Evolutionary conservation across 148 eudicot species (phyloP).

Genomic region (Oxyria digyna): DNA sequence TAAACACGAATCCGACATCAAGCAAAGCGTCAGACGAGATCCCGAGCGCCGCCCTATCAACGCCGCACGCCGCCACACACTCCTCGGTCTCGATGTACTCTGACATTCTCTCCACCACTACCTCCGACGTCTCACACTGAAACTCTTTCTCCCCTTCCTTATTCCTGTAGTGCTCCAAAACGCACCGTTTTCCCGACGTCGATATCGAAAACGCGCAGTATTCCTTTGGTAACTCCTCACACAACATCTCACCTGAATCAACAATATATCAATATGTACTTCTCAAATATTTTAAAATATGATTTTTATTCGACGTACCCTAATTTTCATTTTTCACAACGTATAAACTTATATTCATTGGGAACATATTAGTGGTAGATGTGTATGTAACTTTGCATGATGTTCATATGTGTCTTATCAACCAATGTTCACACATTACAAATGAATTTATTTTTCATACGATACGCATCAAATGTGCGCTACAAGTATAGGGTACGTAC

Average conservation of each 20-base stretch:
- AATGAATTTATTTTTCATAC: too few species aligned
- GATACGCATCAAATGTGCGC: too few species aligned
- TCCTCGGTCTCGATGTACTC: slow-evolving; percentile 58
- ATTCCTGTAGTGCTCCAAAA: slow-evolving; percentile 38
- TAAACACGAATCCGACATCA: slow-evolving; percentile 34
- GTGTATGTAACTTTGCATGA: too few species aligned
- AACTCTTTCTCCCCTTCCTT: slow-evolving; percentile 26
- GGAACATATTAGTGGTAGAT: too few species aligned
- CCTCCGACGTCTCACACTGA: slow-evolving; percentile 68
- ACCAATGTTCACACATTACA: too few species aligned
- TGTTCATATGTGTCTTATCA: too few species aligned
- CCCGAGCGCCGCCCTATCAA: slow-evolving; percentile 46
- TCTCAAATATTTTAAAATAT: too few species aligned
- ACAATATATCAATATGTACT: not conserved
- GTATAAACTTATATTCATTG: too few species aligned
- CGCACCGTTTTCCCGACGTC: slow-evolving; percentile 66
- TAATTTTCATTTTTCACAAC: too few species aligned
- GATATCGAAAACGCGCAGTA: slow-evolving; percentile 55
- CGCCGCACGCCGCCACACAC: slow-evolving; percentile 59
- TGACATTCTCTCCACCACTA: slow-evolving; percentile 46
- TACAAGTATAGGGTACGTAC: too few species aligned
- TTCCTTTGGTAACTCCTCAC: slow-evolving; percentile 50
- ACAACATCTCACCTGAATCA: slow-evolving; percentile 40
- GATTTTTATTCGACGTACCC: too few species aligned
- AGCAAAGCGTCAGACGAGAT: slow-evolving; percentile 62